These are phyloP conservation scores for Clathrus columnatus DNA, from an alignment of 768 basidiomycete genomes.

Conservation along the genomic window DNA sequence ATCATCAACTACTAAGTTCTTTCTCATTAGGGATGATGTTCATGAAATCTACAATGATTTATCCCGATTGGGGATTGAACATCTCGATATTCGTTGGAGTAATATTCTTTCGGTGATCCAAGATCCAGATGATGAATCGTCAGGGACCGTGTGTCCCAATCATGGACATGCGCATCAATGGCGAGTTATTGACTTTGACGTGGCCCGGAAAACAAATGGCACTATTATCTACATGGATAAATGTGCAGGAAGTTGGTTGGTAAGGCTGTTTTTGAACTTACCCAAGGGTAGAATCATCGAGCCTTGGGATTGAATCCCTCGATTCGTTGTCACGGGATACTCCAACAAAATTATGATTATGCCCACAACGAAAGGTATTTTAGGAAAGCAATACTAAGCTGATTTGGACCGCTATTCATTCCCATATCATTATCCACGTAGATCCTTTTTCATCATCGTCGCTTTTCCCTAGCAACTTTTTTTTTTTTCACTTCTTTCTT, in stretches of 20 bases:
- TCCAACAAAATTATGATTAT: neutral
- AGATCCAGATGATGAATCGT: neutral
- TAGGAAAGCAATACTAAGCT: too few species aligned
- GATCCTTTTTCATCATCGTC: too few species aligned
- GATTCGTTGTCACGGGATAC: too few species aligned
- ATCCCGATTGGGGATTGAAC: neutral
- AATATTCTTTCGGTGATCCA: neutral
- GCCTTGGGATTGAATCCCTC: too few species aligned
- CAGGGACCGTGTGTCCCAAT: neutral
- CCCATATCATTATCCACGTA: too few species aligned
- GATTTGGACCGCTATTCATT: too few species aligned
- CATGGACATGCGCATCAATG: neutral
- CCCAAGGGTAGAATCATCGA: neutral
- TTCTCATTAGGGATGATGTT: neutral
- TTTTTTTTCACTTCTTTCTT: too few species aligned
- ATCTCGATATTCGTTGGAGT: neutral
- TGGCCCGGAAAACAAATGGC: neutral
- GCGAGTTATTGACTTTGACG: neutral
- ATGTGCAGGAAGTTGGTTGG: neutral
- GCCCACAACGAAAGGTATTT: neutral
- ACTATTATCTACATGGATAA: neutral
- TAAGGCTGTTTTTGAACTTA: neutral
- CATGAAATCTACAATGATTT: neutral
- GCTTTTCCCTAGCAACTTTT: too few species aligned
- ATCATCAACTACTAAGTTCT: neutral